Evolutionary conservation across 306 rosid genomes (phyloP).

Genomic region (Cucurbita maxima): DNA sequence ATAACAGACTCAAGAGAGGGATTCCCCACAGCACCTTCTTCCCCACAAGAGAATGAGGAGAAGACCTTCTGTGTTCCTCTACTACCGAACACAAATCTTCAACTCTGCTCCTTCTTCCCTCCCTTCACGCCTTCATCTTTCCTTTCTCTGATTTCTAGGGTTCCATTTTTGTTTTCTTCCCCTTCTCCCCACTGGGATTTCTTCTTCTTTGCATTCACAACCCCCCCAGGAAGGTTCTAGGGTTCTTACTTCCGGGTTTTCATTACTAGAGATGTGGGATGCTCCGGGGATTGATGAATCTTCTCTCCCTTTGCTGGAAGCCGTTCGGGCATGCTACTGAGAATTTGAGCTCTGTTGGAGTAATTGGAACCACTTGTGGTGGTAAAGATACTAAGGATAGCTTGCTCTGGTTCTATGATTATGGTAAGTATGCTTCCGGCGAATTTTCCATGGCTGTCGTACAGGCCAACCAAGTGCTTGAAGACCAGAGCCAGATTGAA

Average conservation of each 20-base stretch:
- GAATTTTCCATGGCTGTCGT: constrained; percentile 83
- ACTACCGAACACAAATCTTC: constrained; percentile 52
- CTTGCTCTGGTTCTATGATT: constrained; percentile 58
- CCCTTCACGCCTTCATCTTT: constrained; percentile 6
- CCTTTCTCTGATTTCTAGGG: constrained; percentile 8
- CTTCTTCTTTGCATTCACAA: not conserved
- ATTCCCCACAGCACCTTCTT: constrained; percentile 42
- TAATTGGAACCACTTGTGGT: constrained; percentile 18
- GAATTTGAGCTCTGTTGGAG: constrained; percentile 23
- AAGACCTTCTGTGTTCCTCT: constrained; percentile 44
- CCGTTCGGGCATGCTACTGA: constrained; percentile 48
- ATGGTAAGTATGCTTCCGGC: constrained; percentile 51
- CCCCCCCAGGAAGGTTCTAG: not conserved
- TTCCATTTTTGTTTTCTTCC: not conserved
- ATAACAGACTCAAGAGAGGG: constrained; percentile 18
- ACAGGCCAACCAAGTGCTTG: constrained; percentile 79
- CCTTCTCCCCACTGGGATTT: not conserved
- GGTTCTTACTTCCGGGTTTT: constrained; percentile 36
- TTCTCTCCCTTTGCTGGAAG: constrained; percentile 67
- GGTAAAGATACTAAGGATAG: constrained; percentile 44
- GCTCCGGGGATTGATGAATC: constrained; percentile 80
- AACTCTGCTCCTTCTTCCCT: not conserved
- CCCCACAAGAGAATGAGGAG: constrained; percentile 33
- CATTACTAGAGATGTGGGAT: constrained; percentile 87
- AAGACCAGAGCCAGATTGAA: constrained; percentile 81